Evolutionary conservation across 139 green algal species (phyloP).

Genomic region (Chlamydomonas incerta): DNA sequence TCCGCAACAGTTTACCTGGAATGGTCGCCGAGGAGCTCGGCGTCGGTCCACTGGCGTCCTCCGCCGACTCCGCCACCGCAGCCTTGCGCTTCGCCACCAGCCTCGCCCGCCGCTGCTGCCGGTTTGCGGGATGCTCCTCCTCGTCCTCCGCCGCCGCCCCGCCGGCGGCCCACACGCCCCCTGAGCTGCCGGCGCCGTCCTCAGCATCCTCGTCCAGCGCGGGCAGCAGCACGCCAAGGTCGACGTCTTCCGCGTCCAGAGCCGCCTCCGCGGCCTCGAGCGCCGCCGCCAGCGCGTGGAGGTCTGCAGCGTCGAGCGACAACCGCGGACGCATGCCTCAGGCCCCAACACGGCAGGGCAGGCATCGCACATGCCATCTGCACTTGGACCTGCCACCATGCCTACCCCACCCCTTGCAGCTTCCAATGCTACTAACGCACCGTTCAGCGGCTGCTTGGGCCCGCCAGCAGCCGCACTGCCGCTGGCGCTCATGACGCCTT

Average conservation of each 20-base stretch:
- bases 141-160: no score
- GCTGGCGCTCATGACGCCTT: no score
- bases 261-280: constrained; percentile 10
- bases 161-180: no score
- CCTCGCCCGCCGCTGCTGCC: not conserved
- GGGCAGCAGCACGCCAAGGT: not conserved
- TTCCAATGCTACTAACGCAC: no score
- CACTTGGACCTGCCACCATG: no score
- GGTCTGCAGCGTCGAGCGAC: constrained; percentile 10
- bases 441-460: not conserved
- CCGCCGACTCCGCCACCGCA: not conserved
- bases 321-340: no score
- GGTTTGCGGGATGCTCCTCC: no score
- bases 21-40: not conserved
- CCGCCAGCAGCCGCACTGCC: no score
- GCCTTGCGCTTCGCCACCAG: not conserved
- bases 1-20: no score
- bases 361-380: no score
- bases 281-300: constrained; percentile 9
- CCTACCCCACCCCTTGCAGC: no score
- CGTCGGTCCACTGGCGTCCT: not conserved
- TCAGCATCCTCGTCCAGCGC: not conserved
- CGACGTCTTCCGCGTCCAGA: not conserved
- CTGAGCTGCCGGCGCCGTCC: not conserved
- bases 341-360: no score